Percentiles rank a stretch among this genome's conserved stretches.
phyloP scores from a whole-genome alignment of 2,329 filamentous ascomycete genomes.

The Colletotrichum limetticola region DNA sequence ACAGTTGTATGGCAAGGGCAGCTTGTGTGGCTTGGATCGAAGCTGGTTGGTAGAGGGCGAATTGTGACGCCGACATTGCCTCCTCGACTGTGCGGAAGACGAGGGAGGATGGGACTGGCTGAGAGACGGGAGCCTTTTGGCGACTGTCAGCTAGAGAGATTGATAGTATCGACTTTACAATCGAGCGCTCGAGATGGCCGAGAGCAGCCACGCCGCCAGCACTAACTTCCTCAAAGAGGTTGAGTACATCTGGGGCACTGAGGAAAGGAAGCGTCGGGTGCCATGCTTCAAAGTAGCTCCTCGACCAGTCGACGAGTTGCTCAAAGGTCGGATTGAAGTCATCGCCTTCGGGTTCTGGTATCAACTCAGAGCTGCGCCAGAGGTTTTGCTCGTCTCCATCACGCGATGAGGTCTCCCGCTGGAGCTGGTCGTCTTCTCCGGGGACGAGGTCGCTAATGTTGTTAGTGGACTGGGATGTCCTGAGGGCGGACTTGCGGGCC shows the following conservation, averaged over 20 bases:
- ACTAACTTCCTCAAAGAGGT: constrained; percentile 56
- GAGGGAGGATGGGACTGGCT: constrained; percentile 52
- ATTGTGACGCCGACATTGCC: constrained; percentile 59
- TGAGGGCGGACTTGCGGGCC: constrained; percentile 40
- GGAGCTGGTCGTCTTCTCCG: constrained; percentile 65
- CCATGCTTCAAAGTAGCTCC: constrained; percentile 67
- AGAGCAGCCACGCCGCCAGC: constrained; percentile 43
- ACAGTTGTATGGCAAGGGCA: constrained; percentile 63
- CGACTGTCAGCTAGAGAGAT: constrained; percentile 64
- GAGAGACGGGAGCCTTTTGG: constrained; percentile 45
- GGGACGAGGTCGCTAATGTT: constrained; percentile 57
- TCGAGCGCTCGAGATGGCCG: constrained; percentile 50
- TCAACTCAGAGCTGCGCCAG: constrained; percentile 50
- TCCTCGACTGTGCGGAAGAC: constrained; percentile 61
- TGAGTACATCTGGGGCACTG: constrained; percentile 62
- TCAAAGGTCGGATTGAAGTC: constrained; percentile 52
- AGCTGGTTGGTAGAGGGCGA: constrained; percentile 57
- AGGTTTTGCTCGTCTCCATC: constrained; percentile 41
- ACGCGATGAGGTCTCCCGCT: constrained; percentile 20
- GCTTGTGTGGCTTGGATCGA: constrained; percentile 61
- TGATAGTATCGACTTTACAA: constrained; percentile 61
- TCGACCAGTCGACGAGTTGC: constrained; percentile 59
- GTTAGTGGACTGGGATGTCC: constrained; percentile 23
- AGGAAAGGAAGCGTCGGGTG: constrained; percentile 67
- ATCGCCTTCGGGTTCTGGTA: constrained; percentile 3